phyloP scores from a whole-genome alignment of 2,329 filamentous ascomycete genomes.

The Exophiala mesophila region DNA sequence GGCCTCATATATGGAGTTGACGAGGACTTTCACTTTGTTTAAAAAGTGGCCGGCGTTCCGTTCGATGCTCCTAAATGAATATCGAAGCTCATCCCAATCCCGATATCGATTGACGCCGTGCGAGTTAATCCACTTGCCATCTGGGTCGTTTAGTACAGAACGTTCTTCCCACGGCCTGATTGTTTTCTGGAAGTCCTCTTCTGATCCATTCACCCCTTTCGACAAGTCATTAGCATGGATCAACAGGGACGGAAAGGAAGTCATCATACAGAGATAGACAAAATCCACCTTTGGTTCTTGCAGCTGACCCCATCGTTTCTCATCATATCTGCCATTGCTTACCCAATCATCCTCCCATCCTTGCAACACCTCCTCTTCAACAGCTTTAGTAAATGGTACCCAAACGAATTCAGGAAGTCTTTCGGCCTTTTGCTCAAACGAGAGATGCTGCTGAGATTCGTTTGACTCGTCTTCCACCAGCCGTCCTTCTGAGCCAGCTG shows the following conservation, averaged over 20 bases:
- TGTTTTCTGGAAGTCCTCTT: conserved; percentile 17
- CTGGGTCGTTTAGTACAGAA: conserved; percentile 17
- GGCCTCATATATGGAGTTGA: conserved; percentile 15
- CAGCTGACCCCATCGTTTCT: conserved; percentile 14
- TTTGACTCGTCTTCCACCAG: conserved; percentile 3
- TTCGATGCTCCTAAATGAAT: conserved; percentile 18
- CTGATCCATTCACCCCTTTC: conserved; percentile 21
- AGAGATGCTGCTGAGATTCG: conserved; percentile 10
- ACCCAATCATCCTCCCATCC: conserved; percentile 23
- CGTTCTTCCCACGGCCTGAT: conserved; percentile 13
- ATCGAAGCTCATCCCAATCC: conserved; percentile 22
- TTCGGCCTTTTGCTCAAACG: conserved; percentile 13
- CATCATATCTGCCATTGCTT: conserved; percentile 11
- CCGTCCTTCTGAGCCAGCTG: too few relatives aligned
- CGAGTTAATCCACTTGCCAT: conserved; percentile 19
- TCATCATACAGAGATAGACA: conserved; percentile 18
- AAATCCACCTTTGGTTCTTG: conserved; percentile 21
- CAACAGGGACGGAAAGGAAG: not conserved
- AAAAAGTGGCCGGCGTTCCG: conserved; percentile 14
- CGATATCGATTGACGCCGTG: conserved; percentile 21
- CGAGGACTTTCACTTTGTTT: conserved; percentile 20
- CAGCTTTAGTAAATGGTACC: conserved; percentile 16
- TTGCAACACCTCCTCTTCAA: conserved; percentile 18
- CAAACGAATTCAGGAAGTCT: conserved; percentile 16
- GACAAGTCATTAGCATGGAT: not conserved